A percentile compares a stretch with the other conserved stretches of the same genome.
phyloP scores from a whole-genome alignment of 2,329 filamentous ascomycete genomes.

The Trichoderma gracile region DNA sequence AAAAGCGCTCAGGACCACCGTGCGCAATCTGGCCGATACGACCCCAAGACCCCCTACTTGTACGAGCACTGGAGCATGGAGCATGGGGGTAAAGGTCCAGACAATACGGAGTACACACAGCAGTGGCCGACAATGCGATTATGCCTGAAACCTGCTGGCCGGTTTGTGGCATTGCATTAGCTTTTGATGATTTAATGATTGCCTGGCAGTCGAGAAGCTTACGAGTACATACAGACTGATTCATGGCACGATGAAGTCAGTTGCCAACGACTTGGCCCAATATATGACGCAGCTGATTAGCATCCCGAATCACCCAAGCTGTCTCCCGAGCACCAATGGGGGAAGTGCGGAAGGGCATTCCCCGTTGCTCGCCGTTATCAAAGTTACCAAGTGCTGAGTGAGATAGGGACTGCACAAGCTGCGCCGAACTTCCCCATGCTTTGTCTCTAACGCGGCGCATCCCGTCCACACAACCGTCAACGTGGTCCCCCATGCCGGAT shows the following conservation, averaged over 20 bases:
- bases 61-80: background rate
- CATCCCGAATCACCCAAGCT: background rate
- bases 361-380: background rate
- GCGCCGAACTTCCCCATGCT: constrained; percentile 16
- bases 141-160: background rate
- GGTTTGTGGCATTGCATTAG: background rate
- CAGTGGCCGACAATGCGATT: constrained; percentile 11
- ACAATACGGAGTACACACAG: background rate
- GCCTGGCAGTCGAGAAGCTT: background rate
- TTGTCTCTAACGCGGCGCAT: constrained; percentile 13
- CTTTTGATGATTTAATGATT: background rate
- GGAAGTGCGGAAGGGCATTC: background rate
- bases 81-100: constrained; percentile 3
- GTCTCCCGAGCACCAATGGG: background rate
- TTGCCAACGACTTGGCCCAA: background rate
- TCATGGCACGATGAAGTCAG: constrained; percentile 4
- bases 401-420: background rate
- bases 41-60: no score
- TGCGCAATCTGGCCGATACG: constrained; percentile 11
- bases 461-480: constrained; percentile 23
- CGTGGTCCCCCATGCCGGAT: constrained; percentile 24
- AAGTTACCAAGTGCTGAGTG: constrained; percentile 19
- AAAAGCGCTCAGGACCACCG: constrained; percentile 22
- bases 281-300: constrained; percentile 1
- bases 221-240: background rate